Evolutionary conservation across 2,329 filamentous ascomycete genomes (phyloP), one percentile per base, ranked within the genome.

Genomic region (Calonectria naviculata): DNA sequence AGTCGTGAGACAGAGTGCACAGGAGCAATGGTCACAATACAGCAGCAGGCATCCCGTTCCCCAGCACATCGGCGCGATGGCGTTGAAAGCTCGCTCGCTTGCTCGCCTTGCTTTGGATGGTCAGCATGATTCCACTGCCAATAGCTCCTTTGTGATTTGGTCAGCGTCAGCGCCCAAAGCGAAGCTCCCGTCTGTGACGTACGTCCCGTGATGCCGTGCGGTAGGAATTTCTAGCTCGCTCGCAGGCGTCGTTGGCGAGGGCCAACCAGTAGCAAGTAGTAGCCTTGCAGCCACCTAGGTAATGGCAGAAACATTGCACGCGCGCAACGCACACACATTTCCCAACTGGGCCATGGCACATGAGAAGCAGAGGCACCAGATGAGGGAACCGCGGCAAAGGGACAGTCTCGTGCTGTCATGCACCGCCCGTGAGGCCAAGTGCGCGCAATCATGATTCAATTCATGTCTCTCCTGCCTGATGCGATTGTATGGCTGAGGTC

Each of bases 301-400:
- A 69, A 49, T 62, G 34, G 63, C 19, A 65, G 46, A 62, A 47
- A 42, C 47, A 72, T 52, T 52, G 15, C 42, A 47, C 54, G 47
- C 38, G 61, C 62, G 31, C 52, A 28, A 10, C 42, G 21, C 42
- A 34, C 42, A 29, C 41, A 56, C 31, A 64, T 68, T 58, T 67
- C 46, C 46, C 60, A 31, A 66, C 38, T 56, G 46, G 67, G 62
- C 54, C 54, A 61, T 67, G 66, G 67, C 71, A 74, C 67, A 73
- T 75, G 71, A 69, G 71, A 76, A 46, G 65, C 52, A 71, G 62
- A 73, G 47, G 60, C 64, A 61, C 63, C 64, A 47, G 66, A 58
- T 64, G 60, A 65, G 60, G 64, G 62, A 63, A 65, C 74, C 29
- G 61, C 73, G 67, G 67, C 52, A 70, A 62, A 29, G 8, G 17